These are phyloP conservation scores for Trichocladium antarcticum DNA, from an alignment of 495 filamentous ascomycete species.

Conservation along the genomic window DNA sequence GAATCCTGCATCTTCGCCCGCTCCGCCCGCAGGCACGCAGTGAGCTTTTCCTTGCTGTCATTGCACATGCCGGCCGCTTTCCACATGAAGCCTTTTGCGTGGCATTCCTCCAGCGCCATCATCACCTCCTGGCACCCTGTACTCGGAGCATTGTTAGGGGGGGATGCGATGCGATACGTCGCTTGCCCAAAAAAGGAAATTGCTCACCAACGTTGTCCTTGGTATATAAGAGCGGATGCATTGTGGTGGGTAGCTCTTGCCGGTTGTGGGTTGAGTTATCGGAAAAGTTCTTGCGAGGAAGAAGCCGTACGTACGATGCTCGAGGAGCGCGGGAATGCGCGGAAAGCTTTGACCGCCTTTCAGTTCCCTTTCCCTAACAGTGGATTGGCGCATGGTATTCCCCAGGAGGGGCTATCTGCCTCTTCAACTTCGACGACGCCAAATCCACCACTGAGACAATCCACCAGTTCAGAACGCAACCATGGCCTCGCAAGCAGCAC, in stretches of 20 bases:
- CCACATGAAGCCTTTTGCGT: conserved; percentile 80
- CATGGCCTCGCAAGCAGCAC: conserved; percentile 35
- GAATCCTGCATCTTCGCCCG: conserved; percentile 59
- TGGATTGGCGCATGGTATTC: background rate
- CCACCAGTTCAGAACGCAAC: background rate
- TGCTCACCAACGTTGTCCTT: conserved; percentile 70
- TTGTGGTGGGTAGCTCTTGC: conserved; percentile 32
- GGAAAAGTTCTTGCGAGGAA: background rate
- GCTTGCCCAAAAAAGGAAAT: background rate
- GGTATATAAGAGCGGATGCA: conserved; percentile 96
- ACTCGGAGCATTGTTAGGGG: background rate
- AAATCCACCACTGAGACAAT: background rate
- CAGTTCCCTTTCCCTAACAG: background rate
- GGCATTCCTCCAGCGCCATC: conserved; percentile 87
- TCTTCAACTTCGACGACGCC: background rate
- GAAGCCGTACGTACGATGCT: background rate
- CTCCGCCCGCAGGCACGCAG: conserved; percentile 68
- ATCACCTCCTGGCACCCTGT: conserved; percentile 89
- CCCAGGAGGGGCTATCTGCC: background rate
- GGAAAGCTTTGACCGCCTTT: conserved; percentile 21
- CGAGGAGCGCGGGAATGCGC: background rate
- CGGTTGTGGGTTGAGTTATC: background rate
- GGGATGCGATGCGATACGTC: background rate
- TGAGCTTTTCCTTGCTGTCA: conserved; percentile 67
- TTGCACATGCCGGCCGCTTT: conserved; percentile 87